Evolutionary conservation across 805 yeast species (phyloP).

Genomic region (Barnettozyma pratensis): DNA sequence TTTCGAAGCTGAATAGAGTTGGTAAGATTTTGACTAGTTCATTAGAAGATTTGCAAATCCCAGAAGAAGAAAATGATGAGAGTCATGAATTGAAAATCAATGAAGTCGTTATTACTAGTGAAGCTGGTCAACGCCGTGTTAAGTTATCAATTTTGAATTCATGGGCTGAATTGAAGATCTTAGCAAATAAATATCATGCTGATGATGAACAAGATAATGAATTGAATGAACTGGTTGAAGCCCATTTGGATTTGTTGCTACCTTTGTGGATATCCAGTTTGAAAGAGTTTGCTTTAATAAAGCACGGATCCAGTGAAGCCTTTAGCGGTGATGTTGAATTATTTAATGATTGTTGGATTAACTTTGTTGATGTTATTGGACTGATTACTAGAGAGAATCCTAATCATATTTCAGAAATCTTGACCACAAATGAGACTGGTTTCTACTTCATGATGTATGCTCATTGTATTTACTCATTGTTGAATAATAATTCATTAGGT

Average conservation of each 20-base stretch:
- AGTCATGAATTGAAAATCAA: constrained; percentile 44
- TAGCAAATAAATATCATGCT: constrained; percentile 16
- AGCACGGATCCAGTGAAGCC: constrained; percentile 22
- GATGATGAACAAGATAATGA: constrained; percentile 32
- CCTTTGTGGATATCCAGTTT: constrained; percentile 78
- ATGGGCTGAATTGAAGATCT: constrained; percentile 60
- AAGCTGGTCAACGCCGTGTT: constrained; percentile 39
- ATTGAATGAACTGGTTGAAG: constrained; percentile 43
- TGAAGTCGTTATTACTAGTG: constrained; percentile 44
- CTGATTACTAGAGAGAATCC: constrained; percentile 51
- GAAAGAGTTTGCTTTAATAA: constrained; percentile 66
- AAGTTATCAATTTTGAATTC: constrained; percentile 60
- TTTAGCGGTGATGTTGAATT: constrained; percentile 29
- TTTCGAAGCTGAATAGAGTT: constrained; percentile 47
- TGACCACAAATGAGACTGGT: constrained; percentile 53
- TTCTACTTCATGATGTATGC: constrained; percentile 80
- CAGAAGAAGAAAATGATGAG: constrained; percentile 15
- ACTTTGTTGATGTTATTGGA: constrained; percentile 71
- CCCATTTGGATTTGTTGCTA: constrained; percentile 54
- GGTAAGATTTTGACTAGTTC: constrained; percentile 61
- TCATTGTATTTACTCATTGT: constrained; percentile 72
- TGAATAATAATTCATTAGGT: constrained; percentile 32
- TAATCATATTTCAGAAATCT: constrained; percentile 36
- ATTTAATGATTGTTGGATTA: constrained; percentile 67
- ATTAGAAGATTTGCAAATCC: constrained; percentile 47